Percentiles rank a stretch among this genome's conserved stretches.
phyloP scores from a whole-genome alignment of 768 basidiomycete species.

The Multifurca ochricompacta region DNA sequence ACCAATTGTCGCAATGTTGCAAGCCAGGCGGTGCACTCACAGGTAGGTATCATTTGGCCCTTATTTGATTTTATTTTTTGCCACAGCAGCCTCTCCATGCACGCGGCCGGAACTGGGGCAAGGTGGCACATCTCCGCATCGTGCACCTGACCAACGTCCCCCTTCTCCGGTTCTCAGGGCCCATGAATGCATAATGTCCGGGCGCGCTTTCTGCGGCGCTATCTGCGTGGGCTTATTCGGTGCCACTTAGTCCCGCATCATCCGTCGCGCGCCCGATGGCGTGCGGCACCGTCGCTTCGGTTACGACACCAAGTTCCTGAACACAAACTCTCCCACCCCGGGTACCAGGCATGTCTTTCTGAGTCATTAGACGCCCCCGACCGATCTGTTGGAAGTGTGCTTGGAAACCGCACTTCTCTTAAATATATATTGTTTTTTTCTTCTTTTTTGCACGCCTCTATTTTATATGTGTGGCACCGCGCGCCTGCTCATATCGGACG shows the following conservation, averaged over 20 bases:
- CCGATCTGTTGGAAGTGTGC: no score
- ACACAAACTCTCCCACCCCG: neutral
- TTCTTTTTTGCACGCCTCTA: neutral
- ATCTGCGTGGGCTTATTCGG: slow-evolving; percentile 16
- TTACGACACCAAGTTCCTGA: slow-evolving; percentile 16
- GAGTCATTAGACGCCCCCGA: slow-evolving; percentile 2
- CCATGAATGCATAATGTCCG: slow-evolving; percentile 11
- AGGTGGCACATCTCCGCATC: slow-evolving; percentile 17
- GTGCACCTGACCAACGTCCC: slow-evolving; percentile 13
- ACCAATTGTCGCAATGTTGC: slow-evolving; percentile 2
- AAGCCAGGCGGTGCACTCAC: slow-evolving; percentile 9
- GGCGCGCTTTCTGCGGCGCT: slow-evolving; percentile 10
- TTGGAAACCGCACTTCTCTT: no score
- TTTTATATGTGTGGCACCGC: neutral
- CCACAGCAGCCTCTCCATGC: neutral
- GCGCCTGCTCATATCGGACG: slow-evolving; percentile 6
- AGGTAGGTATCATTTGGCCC: no score
- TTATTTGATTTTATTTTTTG: neutral
- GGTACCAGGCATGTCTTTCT: neutral
- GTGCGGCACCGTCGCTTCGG: slow-evolving; percentile 3
- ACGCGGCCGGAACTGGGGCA: slow-evolving; percentile 16
- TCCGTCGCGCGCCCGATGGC: slow-evolving; percentile 15
- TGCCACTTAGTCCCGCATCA: slow-evolving; percentile 16
- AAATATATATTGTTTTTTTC: neutral
- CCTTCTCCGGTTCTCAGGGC: slow-evolving; percentile 7